Evolutionary conservation across 495 filamentous ascomycete species (phyloP).

Genomic region (Xylaria flabelliformis): DNA sequence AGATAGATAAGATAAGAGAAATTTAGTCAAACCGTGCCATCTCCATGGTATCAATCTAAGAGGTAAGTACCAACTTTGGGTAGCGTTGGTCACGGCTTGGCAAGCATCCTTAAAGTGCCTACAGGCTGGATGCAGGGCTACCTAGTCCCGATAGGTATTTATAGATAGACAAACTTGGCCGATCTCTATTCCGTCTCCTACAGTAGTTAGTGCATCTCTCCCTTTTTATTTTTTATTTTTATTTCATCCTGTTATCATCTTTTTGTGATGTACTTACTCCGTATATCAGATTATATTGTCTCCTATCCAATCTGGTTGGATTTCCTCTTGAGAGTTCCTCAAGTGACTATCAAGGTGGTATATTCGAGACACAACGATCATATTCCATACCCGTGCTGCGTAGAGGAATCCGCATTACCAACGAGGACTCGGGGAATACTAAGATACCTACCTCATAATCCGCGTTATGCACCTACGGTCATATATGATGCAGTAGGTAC

Average conservation of each 20-base stretch:
- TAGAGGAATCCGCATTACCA: background rate
- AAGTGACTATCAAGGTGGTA: background rate
- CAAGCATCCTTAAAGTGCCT: background rate
- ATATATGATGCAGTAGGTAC: background rate
- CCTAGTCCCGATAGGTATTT: background rate
- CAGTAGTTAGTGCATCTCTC: background rate
- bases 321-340: background rate
- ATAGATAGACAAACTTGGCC: slow-evolving; percentile 4
- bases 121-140: background rate
- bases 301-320: background rate
- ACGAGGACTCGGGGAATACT: background rate
- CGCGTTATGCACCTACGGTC: background rate
- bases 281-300: background rate
- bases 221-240: too few relatives aligned
- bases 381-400: background rate
- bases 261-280: background rate
- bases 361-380: background rate
- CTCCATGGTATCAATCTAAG: slow-evolving; percentile 4
- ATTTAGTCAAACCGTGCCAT: background rate
- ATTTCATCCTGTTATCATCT: too few relatives aligned
- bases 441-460: background rate
- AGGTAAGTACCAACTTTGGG: background rate
- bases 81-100: background rate
- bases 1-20: slow-evolving; percentile 20
- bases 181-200: background rate